Percentiles rank a stretch among this genome's conserved stretches.
Conservation (phyloP, 2,329 filamentous ascomycete genomes). For the Gnomoniopsis sp. region DNA sequence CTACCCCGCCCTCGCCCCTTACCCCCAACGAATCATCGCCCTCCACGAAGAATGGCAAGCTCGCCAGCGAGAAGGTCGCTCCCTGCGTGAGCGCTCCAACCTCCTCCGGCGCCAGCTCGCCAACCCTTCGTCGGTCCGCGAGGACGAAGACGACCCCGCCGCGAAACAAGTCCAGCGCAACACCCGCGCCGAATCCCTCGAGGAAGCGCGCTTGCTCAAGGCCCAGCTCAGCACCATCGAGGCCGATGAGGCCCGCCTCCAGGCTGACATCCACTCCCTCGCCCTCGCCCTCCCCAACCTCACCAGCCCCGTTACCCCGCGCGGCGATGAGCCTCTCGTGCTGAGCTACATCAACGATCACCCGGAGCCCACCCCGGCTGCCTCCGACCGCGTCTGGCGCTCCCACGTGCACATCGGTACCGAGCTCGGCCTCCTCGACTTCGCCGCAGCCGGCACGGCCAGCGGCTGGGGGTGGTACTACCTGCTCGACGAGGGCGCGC, state of each 20-base stretch:
- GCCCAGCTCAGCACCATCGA: slow-evolving; percentile 57
- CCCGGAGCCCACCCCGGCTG: slow-evolving; percentile 36
- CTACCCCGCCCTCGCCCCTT: slow-evolving; percentile 57
- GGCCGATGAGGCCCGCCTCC: slow-evolving; percentile 56
- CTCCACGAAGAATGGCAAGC: slow-evolving; percentile 57
- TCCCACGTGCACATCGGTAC: slow-evolving; percentile 86
- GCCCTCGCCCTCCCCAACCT: slow-evolving; percentile 83
- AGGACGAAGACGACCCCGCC: slow-evolving; percentile 35
- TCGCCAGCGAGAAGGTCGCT: slow-evolving; percentile 58
- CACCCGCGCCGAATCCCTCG: slow-evolving; percentile 52
- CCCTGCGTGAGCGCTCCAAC: slow-evolving; percentile 65
- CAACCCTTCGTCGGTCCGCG: slow-evolving; percentile 45
- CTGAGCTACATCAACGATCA: slow-evolving; percentile 78
- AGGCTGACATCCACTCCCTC: slow-evolving; percentile 66
- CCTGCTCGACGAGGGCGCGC: slow-evolving; percentile 82
- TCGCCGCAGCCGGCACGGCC: slow-evolving; percentile 73
- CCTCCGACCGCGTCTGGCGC: slow-evolving; percentile 50
- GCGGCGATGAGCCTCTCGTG: slow-evolving; percentile 61
- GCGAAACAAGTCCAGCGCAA: slow-evolving; percentile 29
- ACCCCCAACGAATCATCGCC: slow-evolving; percentile 53
- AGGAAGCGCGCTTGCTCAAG: slow-evolving; percentile 65
- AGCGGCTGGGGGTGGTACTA: slow-evolving; percentile 99
- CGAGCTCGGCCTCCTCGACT: slow-evolving; percentile 87
- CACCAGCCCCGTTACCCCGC: slow-evolving; percentile 72
- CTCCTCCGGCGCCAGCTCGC: slow-evolving; percentile 55